These are phyloP conservation scores for Fusarium lateritium DNA, from an alignment of 2,329 filamentous ascomycete genomes.

Conservation along the genomic window DNA sequence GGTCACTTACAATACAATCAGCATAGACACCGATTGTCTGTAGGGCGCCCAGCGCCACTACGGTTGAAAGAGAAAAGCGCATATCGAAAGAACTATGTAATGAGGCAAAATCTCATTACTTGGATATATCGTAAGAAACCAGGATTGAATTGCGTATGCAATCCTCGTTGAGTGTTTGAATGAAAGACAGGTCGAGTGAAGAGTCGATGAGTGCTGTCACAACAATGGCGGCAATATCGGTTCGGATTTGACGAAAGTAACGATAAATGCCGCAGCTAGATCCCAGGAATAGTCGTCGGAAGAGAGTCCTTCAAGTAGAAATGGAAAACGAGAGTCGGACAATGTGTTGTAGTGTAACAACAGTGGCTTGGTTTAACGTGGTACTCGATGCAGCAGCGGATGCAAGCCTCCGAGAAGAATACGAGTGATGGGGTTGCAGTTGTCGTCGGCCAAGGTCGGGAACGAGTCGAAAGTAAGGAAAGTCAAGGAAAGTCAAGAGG, in stretches of 20 bases:
- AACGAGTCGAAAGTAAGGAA: conserved; percentile 12
- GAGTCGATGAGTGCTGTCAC: conserved; percentile 4
- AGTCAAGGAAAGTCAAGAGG: conserved; percentile 24
- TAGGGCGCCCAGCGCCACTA: conserved; percentile 51
- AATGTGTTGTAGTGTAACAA: conserved; percentile 28
- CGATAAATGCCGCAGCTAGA: conserved; percentile 23
- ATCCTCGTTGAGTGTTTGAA: neutral
- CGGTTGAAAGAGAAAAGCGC: conserved; percentile 49
- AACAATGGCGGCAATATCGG: conserved; percentile 4
- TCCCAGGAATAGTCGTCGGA: conserved; percentile 17
- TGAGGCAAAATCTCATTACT: conserved; percentile 14
- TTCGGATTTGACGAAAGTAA: conserved; percentile 9
- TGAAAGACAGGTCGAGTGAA: neutral
- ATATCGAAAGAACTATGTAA: conserved; percentile 38
- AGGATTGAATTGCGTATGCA: neutral
- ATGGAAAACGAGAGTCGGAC: conserved; percentile 26
- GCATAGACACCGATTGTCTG: conserved; percentile 47
- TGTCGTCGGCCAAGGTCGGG: conserved; percentile 24
- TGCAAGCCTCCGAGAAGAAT: conserved; percentile 42
- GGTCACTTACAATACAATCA: conserved; percentile 53
- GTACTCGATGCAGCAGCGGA: conserved; percentile 40
- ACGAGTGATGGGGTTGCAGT: conserved; percentile 34
- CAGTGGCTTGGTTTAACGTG: conserved; percentile 40
- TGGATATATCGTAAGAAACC: conserved; percentile 3
- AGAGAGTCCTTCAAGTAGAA: conserved; percentile 32